Percentiles rank a stretch among this genome's conserved stretches.
phyloP scores from a whole-genome alignment of 805 yeast species.

The Candida namnaoensis region DNA sequence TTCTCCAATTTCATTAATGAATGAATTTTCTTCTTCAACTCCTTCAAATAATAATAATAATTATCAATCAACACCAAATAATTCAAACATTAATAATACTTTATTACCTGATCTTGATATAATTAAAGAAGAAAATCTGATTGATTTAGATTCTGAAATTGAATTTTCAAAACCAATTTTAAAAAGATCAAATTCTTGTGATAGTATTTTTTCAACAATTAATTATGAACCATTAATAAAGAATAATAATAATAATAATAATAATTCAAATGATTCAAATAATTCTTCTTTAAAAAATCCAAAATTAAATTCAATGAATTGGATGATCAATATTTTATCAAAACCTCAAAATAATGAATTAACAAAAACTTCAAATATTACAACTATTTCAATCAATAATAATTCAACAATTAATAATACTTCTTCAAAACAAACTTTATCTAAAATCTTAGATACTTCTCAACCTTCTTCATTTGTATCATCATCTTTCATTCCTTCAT shows the following conservation, averaged over 20 bases:
- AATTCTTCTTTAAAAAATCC: no score
- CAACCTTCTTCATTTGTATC: no score
- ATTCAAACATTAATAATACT: no score
- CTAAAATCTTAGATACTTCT: background rate
- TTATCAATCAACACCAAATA: no score
- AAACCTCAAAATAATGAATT: background rate
- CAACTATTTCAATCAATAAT: constrained; percentile 2
- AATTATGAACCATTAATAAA: constrained; percentile 8
- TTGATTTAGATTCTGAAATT: background rate
- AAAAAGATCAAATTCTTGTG: constrained; percentile 20
- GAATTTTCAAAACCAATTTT: constrained; percentile 1
- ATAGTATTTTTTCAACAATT: constrained; percentile 16
- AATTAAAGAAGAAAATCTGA: background rate
- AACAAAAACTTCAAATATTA: background rate
- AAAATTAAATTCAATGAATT: constrained; percentile 5
- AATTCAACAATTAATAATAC: background rate
- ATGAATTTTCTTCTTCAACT: constrained; percentile 1
- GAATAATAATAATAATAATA: constrained; percentile 9
- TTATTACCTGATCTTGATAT: no score
- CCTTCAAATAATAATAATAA: no score
- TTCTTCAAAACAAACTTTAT: background rate
- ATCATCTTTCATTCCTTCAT: background rate
- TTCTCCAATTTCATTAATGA: constrained; percentile 3
- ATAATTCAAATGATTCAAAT: background rate
- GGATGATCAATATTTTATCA: constrained; percentile 16